Conservation (phyloP, 179 eudicot genomes). For the Carnegiea gigantea region DNA sequence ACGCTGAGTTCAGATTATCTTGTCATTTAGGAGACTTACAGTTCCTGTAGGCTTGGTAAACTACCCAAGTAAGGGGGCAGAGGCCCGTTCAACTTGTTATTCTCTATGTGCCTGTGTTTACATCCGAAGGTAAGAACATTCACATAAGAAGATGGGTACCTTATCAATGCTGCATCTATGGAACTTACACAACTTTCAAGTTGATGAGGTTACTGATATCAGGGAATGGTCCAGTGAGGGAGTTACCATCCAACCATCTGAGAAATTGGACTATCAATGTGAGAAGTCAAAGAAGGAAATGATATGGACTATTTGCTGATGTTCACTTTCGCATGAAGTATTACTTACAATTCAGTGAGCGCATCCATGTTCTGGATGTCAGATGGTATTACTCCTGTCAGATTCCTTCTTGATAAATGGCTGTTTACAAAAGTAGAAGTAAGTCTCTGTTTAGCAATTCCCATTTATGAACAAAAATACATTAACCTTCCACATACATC, state of each 20-base stretch:
- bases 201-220: conserved; percentile 73
- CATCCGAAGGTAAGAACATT: conserved; percentile 8
- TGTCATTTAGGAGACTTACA: conserved; percentile 49
- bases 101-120: conserved; percentile 86
- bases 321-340: not conserved
- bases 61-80: conserved; percentile 78
- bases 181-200: conserved; percentile 70
- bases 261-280: conserved; percentile 8
- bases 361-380: conserved; percentile 76
- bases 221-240: conserved; percentile 72
- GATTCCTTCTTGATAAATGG: conserved; percentile 62
- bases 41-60: conserved; percentile 73
- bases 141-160: not conserved
- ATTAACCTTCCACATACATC: not conserved
- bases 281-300: not conserved
- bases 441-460: conserved; percentile 16
- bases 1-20: not conserved
- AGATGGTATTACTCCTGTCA: conserved; percentile 70
- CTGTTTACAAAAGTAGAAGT: conserved; percentile 43
- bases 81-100: conserved; percentile 69
- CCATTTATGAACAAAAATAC: not conserved
- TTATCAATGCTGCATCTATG: not conserved
- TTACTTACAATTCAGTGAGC: conserved; percentile 79
- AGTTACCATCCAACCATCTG: conserved; percentile 91
- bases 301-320: not conserved